Evolutionary conservation across 495 filamentous ascomycete genomes (phyloP).

Genomic region (Neurospora sp.): DNA sequence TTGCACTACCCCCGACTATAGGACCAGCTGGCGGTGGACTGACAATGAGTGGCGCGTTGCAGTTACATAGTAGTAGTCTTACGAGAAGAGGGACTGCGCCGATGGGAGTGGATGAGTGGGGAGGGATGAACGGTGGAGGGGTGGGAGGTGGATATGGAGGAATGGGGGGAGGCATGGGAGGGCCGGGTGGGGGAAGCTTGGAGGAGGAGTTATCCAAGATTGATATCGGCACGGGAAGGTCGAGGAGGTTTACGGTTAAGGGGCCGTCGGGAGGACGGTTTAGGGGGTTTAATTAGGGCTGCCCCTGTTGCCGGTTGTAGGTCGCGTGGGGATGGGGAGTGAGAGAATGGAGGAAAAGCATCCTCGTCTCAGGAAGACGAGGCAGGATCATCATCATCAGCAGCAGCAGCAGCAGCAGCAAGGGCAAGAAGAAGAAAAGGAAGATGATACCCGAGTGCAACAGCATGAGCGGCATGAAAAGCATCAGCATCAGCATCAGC

Average conservation of each 20-base stretch:
- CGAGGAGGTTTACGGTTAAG: conserved; percentile 5
- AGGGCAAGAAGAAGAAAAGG: background rate
- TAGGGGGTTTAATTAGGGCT: background rate
- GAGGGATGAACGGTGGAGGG: background rate
- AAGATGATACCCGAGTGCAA: background rate
- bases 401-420: no score
- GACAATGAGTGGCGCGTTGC: conserved; percentile 36
- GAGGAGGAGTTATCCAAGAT: conserved; percentile 75
- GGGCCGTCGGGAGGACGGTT: background rate
- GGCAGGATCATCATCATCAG: background rate
- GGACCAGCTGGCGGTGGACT: background rate
- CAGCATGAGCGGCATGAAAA: background rate
- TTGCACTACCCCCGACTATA: conserved; percentile 22
- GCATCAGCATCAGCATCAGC: background rate
- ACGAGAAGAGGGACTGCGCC: conserved; percentile 4
- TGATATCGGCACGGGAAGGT: conserved; percentile 60
- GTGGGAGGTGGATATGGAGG: background rate
- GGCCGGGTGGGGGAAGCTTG: conserved; percentile 36
- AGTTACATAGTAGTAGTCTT: conserved; percentile 23
- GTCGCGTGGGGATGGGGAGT: background rate
- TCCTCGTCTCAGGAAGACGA: background rate
- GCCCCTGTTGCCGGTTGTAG: background rate
- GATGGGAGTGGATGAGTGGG: background rate
- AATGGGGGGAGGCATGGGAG: conserved; percentile 17
- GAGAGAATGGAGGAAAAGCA: background rate